Evolutionary conservation across 73 alveolate species (phyloP).

Genomic region (Diophrys appendiculata): DNA sequence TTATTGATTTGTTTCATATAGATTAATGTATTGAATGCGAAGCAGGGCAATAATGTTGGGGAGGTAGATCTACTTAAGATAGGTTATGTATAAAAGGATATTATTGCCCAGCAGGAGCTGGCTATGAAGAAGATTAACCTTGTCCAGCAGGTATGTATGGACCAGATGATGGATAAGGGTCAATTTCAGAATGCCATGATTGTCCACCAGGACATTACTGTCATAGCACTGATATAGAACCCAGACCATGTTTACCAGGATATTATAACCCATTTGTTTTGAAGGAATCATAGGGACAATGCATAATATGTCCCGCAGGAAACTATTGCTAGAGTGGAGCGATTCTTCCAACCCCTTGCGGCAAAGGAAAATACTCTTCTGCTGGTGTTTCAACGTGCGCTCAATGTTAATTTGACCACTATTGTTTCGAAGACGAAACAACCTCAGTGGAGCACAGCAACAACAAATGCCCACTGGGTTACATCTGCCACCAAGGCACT

Average conservation of each 20-base stretch:
- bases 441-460: not conserved
- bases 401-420: conserved; percentile 32
- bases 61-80: conserved; percentile 48
- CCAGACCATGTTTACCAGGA: conserved; percentile 61
- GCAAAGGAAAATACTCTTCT: conserved; percentile 57
- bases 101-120: conserved; percentile 79
- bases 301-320: conserved; percentile 65
- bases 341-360: conserved; percentile 45
- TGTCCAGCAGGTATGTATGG: conserved; percentile 57
- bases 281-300: conserved; percentile 29
- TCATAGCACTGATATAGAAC: conserved; percentile 11
- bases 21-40: conserved; percentile 58
- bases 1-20: conserved; percentile 11
- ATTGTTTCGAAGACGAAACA: conserved; percentile 31
- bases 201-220: conserved; percentile 57
- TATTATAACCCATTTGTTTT: conserved; percentile 43
- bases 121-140: too few relatives aligned
- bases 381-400: conserved; percentile 30
- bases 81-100: conserved; percentile 70
- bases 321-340: conserved; percentile 43
- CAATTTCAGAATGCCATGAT: conserved; percentile 13
- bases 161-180: too few relatives aligned
- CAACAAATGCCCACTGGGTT: conserved; percentile 16
- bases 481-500: conserved; percentile 12
- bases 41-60: conserved; percentile 72